These are phyloP conservation scores for Musa acuminata DNA, from an alignment of 176 grass and related monocot species.

Conservation along the genomic window DNA sequence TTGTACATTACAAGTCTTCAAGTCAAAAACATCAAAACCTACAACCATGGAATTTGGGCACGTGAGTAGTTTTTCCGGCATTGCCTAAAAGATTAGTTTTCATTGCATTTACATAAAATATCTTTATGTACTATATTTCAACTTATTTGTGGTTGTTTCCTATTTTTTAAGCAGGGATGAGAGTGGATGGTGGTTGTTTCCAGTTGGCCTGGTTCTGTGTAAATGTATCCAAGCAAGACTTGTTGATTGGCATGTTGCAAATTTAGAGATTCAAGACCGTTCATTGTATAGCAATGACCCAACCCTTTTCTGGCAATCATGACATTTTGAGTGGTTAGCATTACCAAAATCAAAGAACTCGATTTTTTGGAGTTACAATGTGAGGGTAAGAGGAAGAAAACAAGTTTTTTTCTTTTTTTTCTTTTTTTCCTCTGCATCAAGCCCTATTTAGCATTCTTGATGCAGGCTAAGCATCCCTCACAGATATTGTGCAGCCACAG, in stretches of 20 bases:
- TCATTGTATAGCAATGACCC: conserved; percentile 88
- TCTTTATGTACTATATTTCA: background rate
- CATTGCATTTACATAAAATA: no score
- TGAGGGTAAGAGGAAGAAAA: conserved; percentile 17
- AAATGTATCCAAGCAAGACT: conserved; percentile 99
- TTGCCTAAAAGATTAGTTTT: no score
- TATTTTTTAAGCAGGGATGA: conserved; percentile 58
- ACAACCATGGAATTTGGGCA: conserved; percentile 89
- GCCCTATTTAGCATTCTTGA: conserved; percentile 43
- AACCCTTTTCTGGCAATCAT: conserved; percentile 89
- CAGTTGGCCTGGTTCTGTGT: conserved; percentile 58
- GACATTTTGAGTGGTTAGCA: conserved; percentile 33
- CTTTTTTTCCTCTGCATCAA: conserved; percentile 29
- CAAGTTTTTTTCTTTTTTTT: conserved; percentile 16
- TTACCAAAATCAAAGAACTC: conserved; percentile 21
- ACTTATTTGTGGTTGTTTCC: background rate
- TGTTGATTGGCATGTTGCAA: conserved; percentile 97
- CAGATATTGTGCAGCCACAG: conserved; percentile 48
- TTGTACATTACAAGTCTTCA: conserved; percentile 95
- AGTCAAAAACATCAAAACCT: conserved; percentile 64
- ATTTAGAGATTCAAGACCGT: conserved; percentile 96
- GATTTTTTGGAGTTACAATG: conserved; percentile 26
- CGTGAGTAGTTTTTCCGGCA: conserved; percentile 42
- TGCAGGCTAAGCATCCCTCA: conserved; percentile 29
- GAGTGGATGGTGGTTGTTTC: conserved; percentile 98